phyloP scores from a whole-genome alignment of 441 rosid species.

The Erysimum cheiri region DNA sequence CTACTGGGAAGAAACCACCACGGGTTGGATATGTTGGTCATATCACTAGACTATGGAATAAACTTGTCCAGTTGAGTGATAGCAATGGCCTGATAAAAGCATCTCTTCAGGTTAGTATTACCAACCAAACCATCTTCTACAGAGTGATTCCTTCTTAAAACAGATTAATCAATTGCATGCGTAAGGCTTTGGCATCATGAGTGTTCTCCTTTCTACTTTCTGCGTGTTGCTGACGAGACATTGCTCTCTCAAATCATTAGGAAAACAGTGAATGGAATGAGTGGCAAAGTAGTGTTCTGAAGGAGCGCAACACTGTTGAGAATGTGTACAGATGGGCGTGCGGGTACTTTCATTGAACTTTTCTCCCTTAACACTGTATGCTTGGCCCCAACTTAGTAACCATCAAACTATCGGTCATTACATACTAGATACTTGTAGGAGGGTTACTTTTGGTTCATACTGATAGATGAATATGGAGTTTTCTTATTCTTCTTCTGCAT shows the following conservation, averaged over 20 bases:
- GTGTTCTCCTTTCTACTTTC: slow-evolving; percentile 11
- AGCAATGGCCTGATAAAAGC: slow-evolving; percentile 62
- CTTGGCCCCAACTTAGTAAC: neutral
- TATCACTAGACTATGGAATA: slow-evolving; percentile 78
- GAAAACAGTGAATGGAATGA: slow-evolving; percentile 84
- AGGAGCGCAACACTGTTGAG: slow-evolving; percentile 87
- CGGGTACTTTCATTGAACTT: slow-evolving; percentile 60
- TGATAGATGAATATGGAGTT: neutral
- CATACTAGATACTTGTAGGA: slow-evolving; percentile 6
- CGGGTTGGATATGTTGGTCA: slow-evolving; percentile 91
- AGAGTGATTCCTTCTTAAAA: neutral
- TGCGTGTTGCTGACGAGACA: slow-evolving; percentile 23
- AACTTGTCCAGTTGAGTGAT: slow-evolving; percentile 77
- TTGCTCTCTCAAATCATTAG: slow-evolving; percentile 47
- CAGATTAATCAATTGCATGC: slow-evolving; percentile 7
- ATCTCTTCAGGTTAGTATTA: slow-evolving; percentile 52
- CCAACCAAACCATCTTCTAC: slow-evolving; percentile 22
- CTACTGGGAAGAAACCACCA: slow-evolving; percentile 76
- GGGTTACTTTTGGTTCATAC: slow-evolving; percentile 15
- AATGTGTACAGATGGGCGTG: slow-evolving; percentile 96
- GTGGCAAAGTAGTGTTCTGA: slow-evolving; percentile 79
- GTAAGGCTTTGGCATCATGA: slow-evolving; percentile 14
- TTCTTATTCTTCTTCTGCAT: slow-evolving; percentile 1
- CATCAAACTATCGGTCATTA: neutral
- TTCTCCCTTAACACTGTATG: slow-evolving; percentile 27